Evolutionary conservation across 2,329 filamentous ascomycete species (phyloP).

Genomic region (Fusarium tuaranense): DNA sequence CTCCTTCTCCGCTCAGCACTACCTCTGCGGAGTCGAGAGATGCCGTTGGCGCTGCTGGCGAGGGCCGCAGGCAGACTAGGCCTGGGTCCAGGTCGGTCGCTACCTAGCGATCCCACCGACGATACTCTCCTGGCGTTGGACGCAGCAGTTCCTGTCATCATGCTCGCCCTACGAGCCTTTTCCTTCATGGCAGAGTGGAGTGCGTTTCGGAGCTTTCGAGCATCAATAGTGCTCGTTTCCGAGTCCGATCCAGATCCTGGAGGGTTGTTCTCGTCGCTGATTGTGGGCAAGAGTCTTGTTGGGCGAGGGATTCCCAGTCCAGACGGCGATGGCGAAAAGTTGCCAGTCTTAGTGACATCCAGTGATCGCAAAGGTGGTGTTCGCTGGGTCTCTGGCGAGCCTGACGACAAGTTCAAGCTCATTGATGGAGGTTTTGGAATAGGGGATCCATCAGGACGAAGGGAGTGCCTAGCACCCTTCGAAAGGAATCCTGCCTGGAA

Average conservation of each 20-base stretch:
- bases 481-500: slow-evolving; percentile 92
- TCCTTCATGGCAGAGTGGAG: slow-evolving; percentile 64
- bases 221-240: slow-evolving; percentile 63
- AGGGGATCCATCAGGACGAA: slow-evolving; percentile 69
- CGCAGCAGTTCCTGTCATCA: slow-evolving; percentile 50
- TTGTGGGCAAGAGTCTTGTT: slow-evolving; percentile 51
- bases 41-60: slow-evolving; percentile 65
- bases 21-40: slow-evolving; percentile 64
- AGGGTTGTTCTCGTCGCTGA: slow-evolving; percentile 65
- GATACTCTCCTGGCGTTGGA: slow-evolving; percentile 58
- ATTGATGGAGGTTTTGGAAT: slow-evolving; percentile 66
- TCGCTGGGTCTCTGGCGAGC: slow-evolving; percentile 46
- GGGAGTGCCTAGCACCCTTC: slow-evolving; percentile 58
- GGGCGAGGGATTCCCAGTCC: slow-evolving; percentile 47
- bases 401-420: slow-evolving; percentile 67
- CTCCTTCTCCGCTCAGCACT: slow-evolving; percentile 64
- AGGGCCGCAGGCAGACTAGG: slow-evolving; percentile 56
- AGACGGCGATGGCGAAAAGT: slow-evolving; percentile 59
- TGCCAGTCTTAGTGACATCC: slow-evolving; percentile 63
- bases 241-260: slow-evolving; percentile 62
- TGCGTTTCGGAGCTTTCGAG: slow-evolving; percentile 66
- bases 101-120: slow-evolving; percentile 54
- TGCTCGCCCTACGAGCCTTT: slow-evolving; percentile 56
- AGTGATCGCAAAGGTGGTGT: slow-evolving; percentile 62
- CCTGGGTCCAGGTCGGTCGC: slow-evolving; percentile 44